phyloP scores from a whole-genome alignment of 106 monocot species.

The Dioscorea zingiberensis region DNA sequence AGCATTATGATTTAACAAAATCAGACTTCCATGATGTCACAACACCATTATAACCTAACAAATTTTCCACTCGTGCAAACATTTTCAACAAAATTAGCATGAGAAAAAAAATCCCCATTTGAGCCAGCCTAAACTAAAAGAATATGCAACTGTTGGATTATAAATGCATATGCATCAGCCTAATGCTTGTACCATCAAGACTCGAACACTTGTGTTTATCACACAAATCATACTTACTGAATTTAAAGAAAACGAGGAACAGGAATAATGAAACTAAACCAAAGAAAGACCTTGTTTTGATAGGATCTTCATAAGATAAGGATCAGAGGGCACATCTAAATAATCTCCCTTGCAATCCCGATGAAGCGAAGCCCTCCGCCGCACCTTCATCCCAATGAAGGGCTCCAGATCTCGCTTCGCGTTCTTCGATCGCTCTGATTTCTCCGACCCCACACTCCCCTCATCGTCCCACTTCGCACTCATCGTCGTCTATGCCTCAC shows the following conservation, averaged over 20 bases:
- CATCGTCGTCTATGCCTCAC: too few species aligned
- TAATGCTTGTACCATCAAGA: background rate
- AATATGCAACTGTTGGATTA: background rate
- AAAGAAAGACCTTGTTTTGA: constrained; percentile 49
- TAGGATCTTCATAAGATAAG: constrained; percentile 49
- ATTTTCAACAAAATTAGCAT: background rate
- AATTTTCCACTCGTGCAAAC: too few species aligned
- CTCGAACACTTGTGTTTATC: too few species aligned
- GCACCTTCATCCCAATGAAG: constrained; percentile 53
- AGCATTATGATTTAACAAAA: too few species aligned
- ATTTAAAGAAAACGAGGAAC: too few species aligned
- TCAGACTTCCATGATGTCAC: too few species aligned
- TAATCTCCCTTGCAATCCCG: constrained; percentile 56
- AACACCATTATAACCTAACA: too few species aligned
- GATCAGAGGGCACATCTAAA: constrained; percentile 49
- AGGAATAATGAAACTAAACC: background rate
- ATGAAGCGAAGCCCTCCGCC: constrained; percentile 31
- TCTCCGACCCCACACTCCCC: background rate
- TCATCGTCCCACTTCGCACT: background rate
- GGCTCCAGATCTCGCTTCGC: constrained; percentile 11
- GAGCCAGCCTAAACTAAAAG: background rate
- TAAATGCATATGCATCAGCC: background rate
- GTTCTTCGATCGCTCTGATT: background rate
- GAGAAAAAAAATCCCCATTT: background rate
- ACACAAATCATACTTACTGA: background rate